Base-by-base conservation (phyloP, 164 flowering plant genomes). In the Chimonanthus praecox region DNA sequence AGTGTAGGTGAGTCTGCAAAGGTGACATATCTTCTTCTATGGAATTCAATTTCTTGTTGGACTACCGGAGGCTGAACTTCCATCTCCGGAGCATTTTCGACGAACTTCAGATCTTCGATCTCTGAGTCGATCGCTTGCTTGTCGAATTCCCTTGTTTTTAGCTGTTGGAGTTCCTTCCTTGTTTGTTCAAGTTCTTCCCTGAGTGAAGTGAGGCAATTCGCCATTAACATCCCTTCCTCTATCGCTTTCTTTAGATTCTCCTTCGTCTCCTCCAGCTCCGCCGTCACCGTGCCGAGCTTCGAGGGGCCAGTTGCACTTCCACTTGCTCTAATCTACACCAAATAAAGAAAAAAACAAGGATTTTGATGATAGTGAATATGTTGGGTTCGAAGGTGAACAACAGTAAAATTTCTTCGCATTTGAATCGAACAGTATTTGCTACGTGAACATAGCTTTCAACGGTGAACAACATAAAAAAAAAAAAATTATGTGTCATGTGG, bases 251-350 rank as follows among this genome's bases (percentile, higher is more conserved):
- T 73, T 5, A 94, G 94, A 78, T 75, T 85, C 72, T 91, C 87
- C 73, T 87, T 92, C 33, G 99, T 86, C 74, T 89, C 92, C 70
- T 92, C 91, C 3, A 95, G 85, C 84, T 95, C 97, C 0, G 86
- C 84, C 3, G 82, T 73, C 2, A 85, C 73, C 3, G 68, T 80
- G 72, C 75, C 88, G 6, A 83, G 61, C 73, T 65, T 81, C 2
- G 85, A 76, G 7, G 47, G 50, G 60, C 78, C 79, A 33, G 80
- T 74, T 45, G 72, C 75, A 8, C 49, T 76, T 78, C 79, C 84
- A 66, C 51, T 70, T 48, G 68, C 70, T 8, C 70, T 54, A n/a
- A 54, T 73, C 72, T 60, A 45, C 63, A 80, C 72, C 83, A 77
- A 61, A 7, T n/a, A 61, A 48, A 58, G 70, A 47, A 67, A 67